phyloP scores from a whole-genome alignment of 1,139 yeast genomes.

The Yamadazyma songkhlaensis region DNA sequence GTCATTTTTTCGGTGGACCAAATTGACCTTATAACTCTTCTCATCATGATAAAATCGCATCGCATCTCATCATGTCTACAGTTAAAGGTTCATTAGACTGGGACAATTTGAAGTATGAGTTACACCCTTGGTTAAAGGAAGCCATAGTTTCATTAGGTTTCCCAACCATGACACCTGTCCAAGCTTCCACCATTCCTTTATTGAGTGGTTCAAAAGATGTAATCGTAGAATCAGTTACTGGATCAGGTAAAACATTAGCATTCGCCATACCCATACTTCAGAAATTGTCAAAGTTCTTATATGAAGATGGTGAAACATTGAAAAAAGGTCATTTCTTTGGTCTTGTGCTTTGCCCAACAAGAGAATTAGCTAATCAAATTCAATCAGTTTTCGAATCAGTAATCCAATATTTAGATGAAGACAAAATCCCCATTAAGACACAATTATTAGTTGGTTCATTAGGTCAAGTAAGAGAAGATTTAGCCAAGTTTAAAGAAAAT shows the following conservation, averaged over 20 bases:
- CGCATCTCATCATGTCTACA: conserved; percentile 10
- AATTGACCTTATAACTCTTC: conserved; percentile 16
- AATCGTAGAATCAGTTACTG: conserved; percentile 95
- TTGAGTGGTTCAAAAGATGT: conserved; percentile 90
- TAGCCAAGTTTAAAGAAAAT: conserved; percentile 50
- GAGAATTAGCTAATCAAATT: conserved; percentile 89
- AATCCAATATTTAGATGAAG: conserved; percentile 58
- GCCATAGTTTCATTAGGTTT: conserved; percentile 76
- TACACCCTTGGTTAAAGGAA: conserved; percentile 49
- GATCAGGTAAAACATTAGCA: conserved; percentile 93
- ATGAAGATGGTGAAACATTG: conserved; percentile 28
- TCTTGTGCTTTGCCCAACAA: conserved; percentile 79
- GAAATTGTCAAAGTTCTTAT: conserved; percentile 40
- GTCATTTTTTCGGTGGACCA: conserved; percentile 8
- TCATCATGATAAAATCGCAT: conserved; percentile 19
- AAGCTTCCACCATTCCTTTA: conserved; percentile 90
- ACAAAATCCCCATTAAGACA: conserved; percentile 43
- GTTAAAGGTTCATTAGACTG: conserved; percentile 37
- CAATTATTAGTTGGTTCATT: conserved; percentile 84
- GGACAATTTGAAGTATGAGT: conserved; percentile 32
- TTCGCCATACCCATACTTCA: conserved; percentile 82
- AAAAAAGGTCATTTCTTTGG: conserved; percentile 68
- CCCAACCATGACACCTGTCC: conserved; percentile 92
- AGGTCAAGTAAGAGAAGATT: conserved; percentile 69
- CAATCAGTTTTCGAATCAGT: conserved; percentile 61